Evolutionary conservation across 2,329 filamentous ascomycete genomes (phyloP), one percentile per base, ranked within the genome.

Genomic region (Furcasterigmium sp.): DNA sequence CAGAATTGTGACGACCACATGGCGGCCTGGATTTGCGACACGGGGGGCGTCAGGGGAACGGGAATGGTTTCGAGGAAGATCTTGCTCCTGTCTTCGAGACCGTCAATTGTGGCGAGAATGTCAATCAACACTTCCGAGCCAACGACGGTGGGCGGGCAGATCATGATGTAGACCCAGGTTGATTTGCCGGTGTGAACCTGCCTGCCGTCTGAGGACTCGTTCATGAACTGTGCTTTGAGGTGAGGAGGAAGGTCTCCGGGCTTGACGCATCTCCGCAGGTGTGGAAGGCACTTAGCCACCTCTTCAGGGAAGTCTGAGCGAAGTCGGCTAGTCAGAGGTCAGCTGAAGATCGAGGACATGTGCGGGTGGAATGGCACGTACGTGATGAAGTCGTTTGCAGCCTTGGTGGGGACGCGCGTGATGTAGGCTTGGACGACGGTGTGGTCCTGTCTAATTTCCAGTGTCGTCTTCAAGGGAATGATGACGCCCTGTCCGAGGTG

Each of bases 251-350:
- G 70, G 55, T 85, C 83, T 42, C 71, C 69, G 37, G 77, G 78
- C 62, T 90, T 89, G 46, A 83, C 85, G 60, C 88, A 87, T 60
- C 86, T 78, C 50, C 86, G 84, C 44, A 91, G 72, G 65, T 91
- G 82, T 65, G 80, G 76, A 54, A 84, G 69, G 70, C 76, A 77
- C 63, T 82, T 78, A 73, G 74, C 76, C 56, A 75, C 73, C 59
- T 78, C 77, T 56, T 80, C 75, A 55, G 76, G 76, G 47, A 78
- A 66, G 57, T 80, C 62, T 42, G 68, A 65, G 54, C 76, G 73
- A 53, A 82, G 64, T 18, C 46, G 37, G 18, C 48, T 50, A 20
- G 51, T 66, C 53, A 67, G 54, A 47, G 56, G 19, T 15, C 5
- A 19, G 17, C 14, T 19, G 51, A 54, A 51, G 30, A 41, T 13